Percentiles rank a stretch among this genome's conserved stretches.
Evolutionary conservation across 306 rosid species (phyloP).

Genomic region (Vicia villosa): DNA sequence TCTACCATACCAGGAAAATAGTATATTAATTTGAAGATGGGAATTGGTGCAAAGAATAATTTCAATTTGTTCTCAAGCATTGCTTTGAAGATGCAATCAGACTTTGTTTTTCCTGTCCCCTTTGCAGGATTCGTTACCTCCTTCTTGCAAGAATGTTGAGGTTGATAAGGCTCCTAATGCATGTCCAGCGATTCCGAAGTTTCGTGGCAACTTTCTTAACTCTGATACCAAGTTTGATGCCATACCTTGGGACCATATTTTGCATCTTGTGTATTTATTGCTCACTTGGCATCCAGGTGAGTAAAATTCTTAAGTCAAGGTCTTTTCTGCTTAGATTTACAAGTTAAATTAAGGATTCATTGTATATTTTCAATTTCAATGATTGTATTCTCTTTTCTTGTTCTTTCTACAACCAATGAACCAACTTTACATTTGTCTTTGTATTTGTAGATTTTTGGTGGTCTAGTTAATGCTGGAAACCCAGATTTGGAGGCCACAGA

Average conservation of each 20-base stretch:
- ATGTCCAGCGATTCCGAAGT: slow-evolving; percentile 78
- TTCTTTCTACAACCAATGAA: slow-evolving; percentile 14
- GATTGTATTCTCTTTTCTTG: slow-evolving; percentile 16
- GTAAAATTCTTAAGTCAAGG: slow-evolving; percentile 32
- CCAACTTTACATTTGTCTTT: slow-evolving; percentile 19
- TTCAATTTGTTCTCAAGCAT: slow-evolving; percentile 12
- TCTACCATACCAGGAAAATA: slow-evolving; percentile 2
- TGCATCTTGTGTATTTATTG: slow-evolving; percentile 82
- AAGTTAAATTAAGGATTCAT: slow-evolving; percentile 29
- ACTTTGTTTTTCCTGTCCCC: slow-evolving; percentile 31
- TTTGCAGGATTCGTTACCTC: slow-evolving; percentile 95
- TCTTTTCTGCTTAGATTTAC: slow-evolving; percentile 30
- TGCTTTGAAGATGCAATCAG: slow-evolving; percentile 22
- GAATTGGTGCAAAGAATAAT: slow-evolving; percentile 12
- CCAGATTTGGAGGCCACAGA: slow-evolving; percentile 65
- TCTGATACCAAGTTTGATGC: slow-evolving; percentile 98
- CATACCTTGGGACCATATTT: slow-evolving; percentile 91
- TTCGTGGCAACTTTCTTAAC: slow-evolving; percentile 90
- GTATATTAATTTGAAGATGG: slow-evolving; percentile 21
- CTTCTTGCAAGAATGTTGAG: slow-evolving; percentile 93
- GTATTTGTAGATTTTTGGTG: slow-evolving; percentile 74
- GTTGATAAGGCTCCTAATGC: slow-evolving; percentile 85
- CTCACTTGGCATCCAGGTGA: slow-evolving; percentile 91
- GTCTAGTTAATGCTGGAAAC: slow-evolving; percentile 86
- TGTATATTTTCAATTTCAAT: slow-evolving; percentile 1